These are phyloP conservation scores for Kazachstania martiniae DNA, from an alignment of 805 yeast species.

Conservation along the genomic window DNA sequence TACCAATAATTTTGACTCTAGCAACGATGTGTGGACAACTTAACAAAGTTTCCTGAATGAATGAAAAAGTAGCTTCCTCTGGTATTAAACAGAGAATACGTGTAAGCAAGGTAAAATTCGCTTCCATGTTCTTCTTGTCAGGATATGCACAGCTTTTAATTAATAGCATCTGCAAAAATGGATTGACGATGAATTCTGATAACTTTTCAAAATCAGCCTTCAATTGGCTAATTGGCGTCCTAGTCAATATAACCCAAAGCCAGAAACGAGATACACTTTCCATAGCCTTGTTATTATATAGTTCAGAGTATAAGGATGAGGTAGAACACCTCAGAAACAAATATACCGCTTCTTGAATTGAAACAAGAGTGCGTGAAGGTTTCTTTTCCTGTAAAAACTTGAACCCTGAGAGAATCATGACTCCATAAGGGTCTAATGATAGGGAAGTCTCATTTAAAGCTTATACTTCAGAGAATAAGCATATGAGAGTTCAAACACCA, in stretches of 20 bases:
- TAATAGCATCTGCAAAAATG: conserved; percentile 35
- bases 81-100: conserved; percentile 49
- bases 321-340: conserved; percentile 32
- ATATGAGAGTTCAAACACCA: conserved; percentile 30
- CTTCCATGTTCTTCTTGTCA: conserved; percentile 30
- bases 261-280: conserved; percentile 27
- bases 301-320: conserved; percentile 29
- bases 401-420: conserved; percentile 20
- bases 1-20: conserved; percentile 50
- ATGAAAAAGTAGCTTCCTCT: conserved; percentile 46
- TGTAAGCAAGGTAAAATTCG: conserved; percentile 49
- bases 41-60: conserved; percentile 52
- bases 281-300: conserved; percentile 15
- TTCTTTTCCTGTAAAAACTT: conserved; percentile 12
- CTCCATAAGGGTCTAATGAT: conserved; percentile 26
- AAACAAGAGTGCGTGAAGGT: conserved; percentile 7
- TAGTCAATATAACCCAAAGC: conserved; percentile 27
- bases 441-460: conserved; percentile 22
- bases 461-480: conserved; percentile 24
- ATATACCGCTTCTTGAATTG: conserved; percentile 26
- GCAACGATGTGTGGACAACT: conserved; percentile 57
- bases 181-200: conserved; percentile 25
- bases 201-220: conserved; percentile 10
- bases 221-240: conserved; percentile 11
- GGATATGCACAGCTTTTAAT: conserved; percentile 29